Percentiles rank a stretch among this genome's conserved stretches.
phyloP scores from a whole-genome alignment of 2,329 filamentous ascomycete genomes.

The Exserohilum rostratum region DNA sequence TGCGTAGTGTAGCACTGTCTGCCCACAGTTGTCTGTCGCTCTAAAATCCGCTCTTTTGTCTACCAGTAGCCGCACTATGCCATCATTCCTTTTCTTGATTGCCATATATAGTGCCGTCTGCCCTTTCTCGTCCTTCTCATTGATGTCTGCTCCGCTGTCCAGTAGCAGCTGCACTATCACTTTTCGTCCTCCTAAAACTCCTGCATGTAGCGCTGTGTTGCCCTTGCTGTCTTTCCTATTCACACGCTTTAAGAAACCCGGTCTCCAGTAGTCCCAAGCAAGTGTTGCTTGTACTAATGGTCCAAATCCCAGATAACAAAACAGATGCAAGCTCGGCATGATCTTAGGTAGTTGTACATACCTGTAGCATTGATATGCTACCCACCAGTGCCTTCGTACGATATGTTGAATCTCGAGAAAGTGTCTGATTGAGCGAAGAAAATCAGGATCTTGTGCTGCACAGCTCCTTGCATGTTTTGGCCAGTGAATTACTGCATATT shows the following conservation, averaged over 20 bases:
- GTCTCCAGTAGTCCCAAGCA: not conserved
- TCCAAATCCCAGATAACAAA: not conserved
- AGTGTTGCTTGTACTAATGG: not conserved
- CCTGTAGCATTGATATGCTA: not conserved
- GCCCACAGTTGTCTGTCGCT: not conserved
- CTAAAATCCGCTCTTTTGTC: not conserved
- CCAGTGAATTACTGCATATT: not conserved
- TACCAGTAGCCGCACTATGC: not conserved
- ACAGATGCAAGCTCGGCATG: not conserved
- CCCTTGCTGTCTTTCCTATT: not conserved
- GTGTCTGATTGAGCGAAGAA: not conserved
- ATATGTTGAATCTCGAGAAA: not conserved
- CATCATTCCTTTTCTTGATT: not conserved
- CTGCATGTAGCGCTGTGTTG: not conserved
- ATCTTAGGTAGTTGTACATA: too few species aligned
- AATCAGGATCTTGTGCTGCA: not conserved
- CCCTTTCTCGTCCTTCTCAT: not conserved
- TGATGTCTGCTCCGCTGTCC: not conserved
- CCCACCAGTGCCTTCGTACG: not conserved
- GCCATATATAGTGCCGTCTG: not conserved
- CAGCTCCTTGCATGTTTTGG: constrained; percentile 3
- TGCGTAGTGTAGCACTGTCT: constrained; percentile 1
- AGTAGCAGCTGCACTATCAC: not conserved
- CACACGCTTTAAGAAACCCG: too few species aligned
- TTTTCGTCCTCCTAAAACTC: not conserved